Conservation (phyloP, 805 yeast genomes). For the Yamadazyma olivae region DNA sequence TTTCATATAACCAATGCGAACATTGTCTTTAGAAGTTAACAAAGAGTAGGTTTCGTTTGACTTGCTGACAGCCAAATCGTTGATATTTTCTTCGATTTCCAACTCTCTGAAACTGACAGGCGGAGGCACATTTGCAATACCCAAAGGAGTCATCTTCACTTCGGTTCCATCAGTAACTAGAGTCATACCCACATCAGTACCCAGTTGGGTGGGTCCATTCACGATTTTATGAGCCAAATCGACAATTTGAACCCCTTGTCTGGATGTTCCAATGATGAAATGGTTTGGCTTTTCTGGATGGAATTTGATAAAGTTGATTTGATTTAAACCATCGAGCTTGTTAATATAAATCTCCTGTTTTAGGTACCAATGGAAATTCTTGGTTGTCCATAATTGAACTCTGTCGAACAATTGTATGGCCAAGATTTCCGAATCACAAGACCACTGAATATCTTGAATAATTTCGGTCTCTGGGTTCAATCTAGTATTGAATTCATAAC, state of each 20-base stretch:
- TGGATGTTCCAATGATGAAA: constrained; percentile 58
- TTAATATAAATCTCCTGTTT: constrained; percentile 65
- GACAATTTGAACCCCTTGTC: constrained; percentile 51
- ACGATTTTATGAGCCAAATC: constrained; percentile 63
- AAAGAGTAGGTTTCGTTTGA: constrained; percentile 60
- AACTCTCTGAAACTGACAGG: constrained; percentile 78
- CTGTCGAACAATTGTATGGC: constrained; percentile 61
- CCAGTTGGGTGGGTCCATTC: constrained; percentile 66
- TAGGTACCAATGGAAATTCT: constrained; percentile 93
- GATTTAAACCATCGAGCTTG: constrained; percentile 20
- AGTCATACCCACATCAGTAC: constrained; percentile 74
- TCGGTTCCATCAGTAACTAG: constrained; percentile 76
- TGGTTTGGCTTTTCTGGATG: constrained; percentile 88
- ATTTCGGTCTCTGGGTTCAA: constrained; percentile 45
- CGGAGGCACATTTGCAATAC: constrained; percentile 89
- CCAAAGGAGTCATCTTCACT: constrained; percentile 75
- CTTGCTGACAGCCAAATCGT: constrained; percentile 62
- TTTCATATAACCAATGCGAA: constrained; percentile 40
- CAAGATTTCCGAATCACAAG: constrained; percentile 71
- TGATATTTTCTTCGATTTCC: constrained; percentile 48
- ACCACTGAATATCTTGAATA: constrained; percentile 68
- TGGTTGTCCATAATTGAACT: constrained; percentile 87
- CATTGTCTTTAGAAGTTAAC: constrained; percentile 42
- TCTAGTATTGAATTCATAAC: constrained; percentile 77
- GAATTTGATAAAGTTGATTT: constrained; percentile 56